Base-by-base conservation (phyloP, 768 basidiomycete genomes). In the Cystofilobasidium capitatum region DNA sequence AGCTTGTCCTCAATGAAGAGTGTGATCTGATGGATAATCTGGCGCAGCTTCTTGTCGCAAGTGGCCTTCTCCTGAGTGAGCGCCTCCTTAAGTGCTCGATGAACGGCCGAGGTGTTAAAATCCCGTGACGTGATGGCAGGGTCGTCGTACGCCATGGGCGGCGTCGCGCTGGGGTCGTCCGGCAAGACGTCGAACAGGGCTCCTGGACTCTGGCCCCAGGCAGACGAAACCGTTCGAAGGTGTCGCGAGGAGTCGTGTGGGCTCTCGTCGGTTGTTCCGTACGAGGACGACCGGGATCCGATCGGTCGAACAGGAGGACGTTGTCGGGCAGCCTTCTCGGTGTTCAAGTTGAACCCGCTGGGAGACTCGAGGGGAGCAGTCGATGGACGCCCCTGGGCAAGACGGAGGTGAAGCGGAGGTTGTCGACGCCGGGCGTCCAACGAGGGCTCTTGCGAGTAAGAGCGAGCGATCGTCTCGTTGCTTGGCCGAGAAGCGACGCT, bases 41-140 rank as follows among this genome's bases (percentile, higher is more conserved):
- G 87, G 74, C 87, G 86, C 12, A 99, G 84, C 78, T 96, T 91
- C 81, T 88, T 89, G 83, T 99, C 91, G 81, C 94, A 99, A n/a
- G n/a, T n/a, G 71, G 89, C 89, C 60, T 88, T 85, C 81, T 99
- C 98, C 66, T 94, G 92, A 4, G 87, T 88, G 80, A 86, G 88
- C 78, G 98, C 85, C 66, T 96, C 85, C 44, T 88, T 90, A 73
- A 98, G 90, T 80, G 97, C 93, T 64, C 91, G 85, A 70, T 89
- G 82, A 70, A 97, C 66, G 26, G 37, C 71, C 58, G 54, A 70
- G 71, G 45, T 71, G 69, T 33, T 54, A 55, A 16, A 66, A 45
- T 62, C 60, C 44, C 37, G 54, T 40, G 49, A 35, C 44, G 24
- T 57, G 45, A 16, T 60, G 31, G 39, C 51, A 6, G 20, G 29